Evolutionary conservation across 1,284 basidiomycete species (phyloP), one percentile per base, ranked within the genome.

Genomic region (Cystobasidium slooffiae): DNA sequence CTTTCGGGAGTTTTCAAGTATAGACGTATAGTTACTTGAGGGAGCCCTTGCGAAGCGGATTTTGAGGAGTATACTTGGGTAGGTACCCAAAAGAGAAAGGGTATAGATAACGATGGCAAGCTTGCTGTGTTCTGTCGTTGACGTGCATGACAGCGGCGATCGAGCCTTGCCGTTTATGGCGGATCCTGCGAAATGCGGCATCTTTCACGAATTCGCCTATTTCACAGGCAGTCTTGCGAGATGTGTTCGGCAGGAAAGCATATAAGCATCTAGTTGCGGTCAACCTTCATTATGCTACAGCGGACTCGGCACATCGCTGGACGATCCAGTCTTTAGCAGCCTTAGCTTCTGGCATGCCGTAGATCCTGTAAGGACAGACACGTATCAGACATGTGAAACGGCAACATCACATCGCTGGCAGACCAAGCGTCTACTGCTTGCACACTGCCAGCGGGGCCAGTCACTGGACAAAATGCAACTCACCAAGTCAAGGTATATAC

Each of bases 271-370:
- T 53, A 9, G n/a, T 59, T 6, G 12, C 22, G n/a, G 1, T 56
- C 39, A 1, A 16, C 24, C 31, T 10, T 1, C 22, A 18, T 18
- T 41, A 41, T 59, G 37, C 39, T 16, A 24, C 31, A 59, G 9
- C 31, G 16, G 56, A 59, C 43, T 12, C 16, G 18, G 37, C 37
- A n/a, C 56, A 59, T 43, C 56, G 59, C n/a, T 43, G n/a, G 43
- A 70, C 58, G 20, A 70, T 70, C 68, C 68, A 70, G 37, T 70
- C 68, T 59, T 59, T 62, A 14, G 56, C 56, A n/a, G 55, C 41
- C 39, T 47, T 22, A 37, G 55, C 56, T 49, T 70, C 68, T 1
- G 44, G 43, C 41, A 70, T 10, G 14, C 68, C 68, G 24, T 70
- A 70, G 31, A 39, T 41, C 68, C 68, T 70, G 68, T 14, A 39